These are phyloP conservation scores for Geranium incanum DNA, from an alignment of 441 rosid genomes.

Conservation along the genomic window DNA sequence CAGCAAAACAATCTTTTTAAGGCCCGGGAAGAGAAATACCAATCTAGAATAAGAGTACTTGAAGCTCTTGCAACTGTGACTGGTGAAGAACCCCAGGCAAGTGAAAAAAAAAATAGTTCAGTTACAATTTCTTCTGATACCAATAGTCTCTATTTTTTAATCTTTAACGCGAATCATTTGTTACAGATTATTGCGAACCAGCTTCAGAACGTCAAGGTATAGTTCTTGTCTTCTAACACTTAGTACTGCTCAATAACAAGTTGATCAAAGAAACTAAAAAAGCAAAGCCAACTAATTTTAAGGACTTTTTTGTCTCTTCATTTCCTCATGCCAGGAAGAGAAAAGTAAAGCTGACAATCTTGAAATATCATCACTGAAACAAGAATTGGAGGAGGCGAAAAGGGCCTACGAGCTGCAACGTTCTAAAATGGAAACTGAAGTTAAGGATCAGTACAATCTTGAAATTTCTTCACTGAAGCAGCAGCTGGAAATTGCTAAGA, in stretches of 20 bases:
- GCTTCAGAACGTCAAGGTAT: conserved; percentile 64
- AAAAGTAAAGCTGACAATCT: conserved; percentile 51
- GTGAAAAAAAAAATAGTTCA: conserved; percentile 5
- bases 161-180: conserved; percentile 19
- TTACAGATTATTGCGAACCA: conserved; percentile 52
- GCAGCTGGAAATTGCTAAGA: not conserved
- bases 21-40: conserved; percentile 85
- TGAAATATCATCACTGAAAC: conserved; percentile 55
- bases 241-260: too few species aligned
- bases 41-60: conserved; percentile 61
- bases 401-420: conserved; percentile 23
- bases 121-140: conserved; percentile 15
- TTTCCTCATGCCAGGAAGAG: conserved; percentile 40
- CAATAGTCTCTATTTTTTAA: not conserved
- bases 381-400: conserved; percentile 46
- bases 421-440: not conserved
- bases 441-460: conserved; percentile 3
- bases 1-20: conserved; percentile 79
- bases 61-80: conserved; percentile 74
- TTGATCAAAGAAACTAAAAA: too few species aligned
- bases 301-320: not conserved
- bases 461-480: conserved; percentile 2
- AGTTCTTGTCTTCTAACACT: conserved; percentile 4
- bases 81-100: conserved; percentile 68
- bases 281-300: not conserved